phyloP scores from a whole-genome alignment of 2,329 filamentous ascomycete genomes.

The Dactylellina leptospora region DNA sequence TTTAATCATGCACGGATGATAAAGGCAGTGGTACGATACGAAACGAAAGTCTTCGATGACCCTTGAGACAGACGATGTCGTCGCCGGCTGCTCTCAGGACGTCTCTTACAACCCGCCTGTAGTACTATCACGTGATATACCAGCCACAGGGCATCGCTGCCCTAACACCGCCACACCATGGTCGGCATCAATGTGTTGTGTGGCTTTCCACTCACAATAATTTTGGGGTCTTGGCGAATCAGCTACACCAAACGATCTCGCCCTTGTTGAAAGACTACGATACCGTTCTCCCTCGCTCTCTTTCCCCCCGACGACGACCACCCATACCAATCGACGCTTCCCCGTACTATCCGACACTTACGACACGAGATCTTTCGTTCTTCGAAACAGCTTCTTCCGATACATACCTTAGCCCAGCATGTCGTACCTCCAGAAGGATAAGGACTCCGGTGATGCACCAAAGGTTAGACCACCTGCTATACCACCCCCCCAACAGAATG shows the following conservation, averaged over 20 bases:
- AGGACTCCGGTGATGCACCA: constrained; percentile 48
- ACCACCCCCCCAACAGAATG: background rate
- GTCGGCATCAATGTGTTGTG: constrained; percentile 27
- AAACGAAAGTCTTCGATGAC: no score
- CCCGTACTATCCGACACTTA: background rate
- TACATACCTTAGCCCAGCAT: constrained; percentile 19
- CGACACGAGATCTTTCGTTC: background rate
- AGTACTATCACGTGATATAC: constrained; percentile 26
- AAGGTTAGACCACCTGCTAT: constrained; percentile 41
- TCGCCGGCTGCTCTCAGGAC: no score
- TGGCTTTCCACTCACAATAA: constrained; percentile 45
- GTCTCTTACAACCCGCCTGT: no score
- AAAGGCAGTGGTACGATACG: no score
- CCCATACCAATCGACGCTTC: background rate
- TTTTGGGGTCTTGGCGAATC: constrained; percentile 39
- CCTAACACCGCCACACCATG: constrained; percentile 44
- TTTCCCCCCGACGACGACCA: constrained; percentile 7
- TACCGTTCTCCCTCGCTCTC: constrained; percentile 2
- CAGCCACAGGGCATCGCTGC: constrained; percentile 50
- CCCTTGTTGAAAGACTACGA: background rate
- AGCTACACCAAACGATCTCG: constrained; percentile 10
- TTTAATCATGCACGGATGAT: no score
- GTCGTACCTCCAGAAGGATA: constrained; percentile 50
- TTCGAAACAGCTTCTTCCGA: background rate
- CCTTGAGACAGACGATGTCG: no score